Conservation (phyloP, 176 grass and related monocot genomes). For the Rhynchospora tenuis region DNA sequence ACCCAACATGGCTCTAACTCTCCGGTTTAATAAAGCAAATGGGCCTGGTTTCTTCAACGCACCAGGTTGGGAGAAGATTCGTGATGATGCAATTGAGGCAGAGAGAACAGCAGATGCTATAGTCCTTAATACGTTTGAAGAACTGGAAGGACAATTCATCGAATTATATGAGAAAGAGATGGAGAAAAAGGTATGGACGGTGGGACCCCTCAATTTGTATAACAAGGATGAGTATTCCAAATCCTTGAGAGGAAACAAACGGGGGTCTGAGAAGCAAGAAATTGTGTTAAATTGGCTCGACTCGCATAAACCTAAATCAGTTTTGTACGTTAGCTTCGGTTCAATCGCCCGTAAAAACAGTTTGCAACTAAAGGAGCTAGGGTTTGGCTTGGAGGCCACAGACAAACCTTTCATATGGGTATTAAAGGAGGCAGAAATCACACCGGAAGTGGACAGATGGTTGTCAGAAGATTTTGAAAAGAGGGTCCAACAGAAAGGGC, state of each 20-base stretch:
- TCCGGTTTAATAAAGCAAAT: conserved; percentile 27
- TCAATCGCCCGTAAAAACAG: conserved; percentile 21
- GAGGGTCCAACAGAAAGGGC: conserved; percentile 21
- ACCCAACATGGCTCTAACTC: conserved; percentile 28
- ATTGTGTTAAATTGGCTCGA: conserved; percentile 47
- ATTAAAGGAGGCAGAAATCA: conserved; percentile 34
- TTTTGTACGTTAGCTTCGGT: conserved; percentile 59
- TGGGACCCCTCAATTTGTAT: conserved; percentile 43
- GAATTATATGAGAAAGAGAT: conserved; percentile 32
- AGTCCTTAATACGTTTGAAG: conserved; percentile 52
- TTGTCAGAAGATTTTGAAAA: conserved; percentile 23
- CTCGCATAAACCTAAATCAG: conserved; percentile 19
- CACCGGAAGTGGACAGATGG: conserved; percentile 1
- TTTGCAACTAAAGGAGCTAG: conserved; percentile 44
- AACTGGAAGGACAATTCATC: conserved; percentile 40
- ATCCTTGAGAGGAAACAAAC: conserved; percentile 29
- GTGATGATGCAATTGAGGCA: background rate
- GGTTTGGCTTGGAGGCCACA: conserved; percentile 42
- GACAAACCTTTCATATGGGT: conserved; percentile 62
- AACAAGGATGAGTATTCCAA: conserved; percentile 17
- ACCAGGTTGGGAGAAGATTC: conserved; percentile 22
- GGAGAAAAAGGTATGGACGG: conserved; percentile 47
- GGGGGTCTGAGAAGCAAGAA: background rate
- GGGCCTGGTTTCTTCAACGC: conserved; percentile 3
- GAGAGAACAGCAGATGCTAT: conserved; percentile 30